Base-by-base conservation (phyloP, 345 rosid species). In the Psidium friedrichsthalianum region DNA sequence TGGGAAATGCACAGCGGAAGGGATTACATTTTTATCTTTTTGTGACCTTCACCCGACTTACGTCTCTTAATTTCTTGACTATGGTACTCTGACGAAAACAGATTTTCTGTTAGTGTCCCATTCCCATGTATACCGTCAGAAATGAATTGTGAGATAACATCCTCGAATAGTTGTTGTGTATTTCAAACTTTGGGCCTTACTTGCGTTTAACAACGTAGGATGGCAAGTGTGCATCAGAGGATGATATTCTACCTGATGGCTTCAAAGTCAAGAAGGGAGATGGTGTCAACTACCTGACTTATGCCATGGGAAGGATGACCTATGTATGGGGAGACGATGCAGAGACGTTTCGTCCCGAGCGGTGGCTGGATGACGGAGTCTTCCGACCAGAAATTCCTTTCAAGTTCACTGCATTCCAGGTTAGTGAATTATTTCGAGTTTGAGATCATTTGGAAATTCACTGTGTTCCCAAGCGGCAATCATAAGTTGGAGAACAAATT, bases 251-350 rank as follows among this genome's bases (percentile, higher is more conserved):
- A 51, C 92, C 91, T 0, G 92, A 90, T 86, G 92, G 92, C 16
- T 90, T 85, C 58, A 84, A 57, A 58, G 88, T 90, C 36, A 90
- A 76, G 83, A 91, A 91, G 84, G 89, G 88, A 82, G 90, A 88
- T 42, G 88, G 85, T 6, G 20, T 89, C 44, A 74, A 52, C 84
- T 89, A 90, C 84, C 55, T 86, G 69, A 40, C 91, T 51, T 89
- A 86, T 49, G 90, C 92, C 42, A 89, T 87, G 90, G 91, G 90
- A 52, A 91, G 91, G 85, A 90, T 90, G 93, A 61, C 88, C 14
- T 86, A 24, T 40, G 49, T 90, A 58, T 89, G 89, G 91, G 93
- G 92, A 76, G 90, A 90, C 0, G 87, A 89, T 24, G 92, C 89
- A 16, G 91, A 89, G 88, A 87, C 86, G 22, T 92, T 89, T 53